Evolutionary conservation across 1,139 yeast species (phyloP), one percentile per base, ranked within the genome.

Genomic region (Arxiozyma bovina): DNA sequence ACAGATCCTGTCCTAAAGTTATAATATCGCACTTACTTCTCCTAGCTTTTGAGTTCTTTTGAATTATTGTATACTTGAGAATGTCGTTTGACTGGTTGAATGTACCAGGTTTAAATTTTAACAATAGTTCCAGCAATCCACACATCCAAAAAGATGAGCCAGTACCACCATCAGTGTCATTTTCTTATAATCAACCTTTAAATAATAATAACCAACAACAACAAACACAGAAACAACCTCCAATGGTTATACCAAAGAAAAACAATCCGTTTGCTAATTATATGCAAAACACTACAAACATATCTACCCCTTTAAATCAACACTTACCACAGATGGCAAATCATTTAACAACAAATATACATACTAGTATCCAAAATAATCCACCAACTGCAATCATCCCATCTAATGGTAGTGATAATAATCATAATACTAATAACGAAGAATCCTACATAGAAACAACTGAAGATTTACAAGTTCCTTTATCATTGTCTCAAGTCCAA

Each of bases 401-500:
- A 25, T 40, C 40, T 5, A 23, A 51, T 27, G 21, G 17, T 45
- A 17, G 15, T 12, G 15, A 11, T 12, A 15, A 9, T 43, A 2
- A 34, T 12, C 2, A 15, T n/a, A n/a, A n/a, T n/a, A n/a, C 8
- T 25, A 25, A 34, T 12, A 15, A 15, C n/a, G 41, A 45, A 18
- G 41, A 30, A 20, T 49, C 46, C 4, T 66, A 66, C 49, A 48
- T 48, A 18, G 71, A 68, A 51, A 57, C 65, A 11, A 55, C 62
- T 22, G 70, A 66, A 6, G 71, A 68, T 48, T 50, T 67, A 25
- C 57, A 57, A 27, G 77, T 82, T 3, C 89, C 91, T 0, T 70
- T 85, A 49, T 80, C 89, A 1, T 70, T 86, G 25, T 76, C 83
- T 0, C 78, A 82, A 0, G 80, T 78, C 52, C 87, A 85, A 52